These are phyloP conservation scores for Cyclocybe aegerita DNA, from an alignment of 768 basidiomycete species.

Conservation along the genomic window DNA sequence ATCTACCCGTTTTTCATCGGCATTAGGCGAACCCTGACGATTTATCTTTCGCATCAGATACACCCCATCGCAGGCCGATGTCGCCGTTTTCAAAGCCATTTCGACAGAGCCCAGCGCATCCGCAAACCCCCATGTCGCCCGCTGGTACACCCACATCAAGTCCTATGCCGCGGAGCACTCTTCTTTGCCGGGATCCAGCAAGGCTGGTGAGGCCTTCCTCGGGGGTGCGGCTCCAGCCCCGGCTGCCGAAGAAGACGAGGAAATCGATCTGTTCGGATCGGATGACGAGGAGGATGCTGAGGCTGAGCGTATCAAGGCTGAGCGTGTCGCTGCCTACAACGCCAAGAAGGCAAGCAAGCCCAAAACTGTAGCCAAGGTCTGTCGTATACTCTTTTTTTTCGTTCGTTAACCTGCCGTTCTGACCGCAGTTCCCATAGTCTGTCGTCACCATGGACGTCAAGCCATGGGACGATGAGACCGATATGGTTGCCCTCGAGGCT, in stretches of 20 bases:
- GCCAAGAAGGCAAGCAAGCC: slow-evolving; percentile 91
- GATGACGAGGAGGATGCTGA: slow-evolving; percentile 83
- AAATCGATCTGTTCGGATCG: slow-evolving; percentile 85
- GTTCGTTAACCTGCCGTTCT: slow-evolving; percentile 4
- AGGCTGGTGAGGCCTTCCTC: slow-evolving; percentile 72
- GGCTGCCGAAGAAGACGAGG: slow-evolving; percentile 64
- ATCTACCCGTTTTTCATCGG: neutral
- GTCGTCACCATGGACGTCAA: slow-evolving; percentile 98
- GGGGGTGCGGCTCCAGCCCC: slow-evolving; percentile 45
- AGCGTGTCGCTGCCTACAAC: slow-evolving; percentile 92
- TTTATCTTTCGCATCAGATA: slow-evolving; percentile 50
- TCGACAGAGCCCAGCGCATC: slow-evolving; percentile 62
- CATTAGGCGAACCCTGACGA: slow-evolving; percentile 1
- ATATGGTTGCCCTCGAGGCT: slow-evolving; percentile 86
- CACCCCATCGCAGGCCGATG: slow-evolving; percentile 92
- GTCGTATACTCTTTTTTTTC: slow-evolving; percentile 11
- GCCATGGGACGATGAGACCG: slow-evolving; percentile 99
- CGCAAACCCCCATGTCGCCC: slow-evolving; percentile 67
- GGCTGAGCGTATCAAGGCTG: slow-evolving; percentile 83
- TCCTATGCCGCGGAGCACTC: slow-evolving; percentile 80
- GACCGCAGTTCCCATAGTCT: slow-evolving; percentile 54
- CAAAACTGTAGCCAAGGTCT: slow-evolving; percentile 85
- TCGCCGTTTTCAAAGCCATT: slow-evolving; percentile 85
- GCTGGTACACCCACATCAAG: slow-evolving; percentile 95
- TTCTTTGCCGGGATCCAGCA: slow-evolving; percentile 83